These are phyloP conservation scores for Corylus heterophylla DNA, from an alignment of 306 rosid species.

Conservation along the genomic window DNA sequence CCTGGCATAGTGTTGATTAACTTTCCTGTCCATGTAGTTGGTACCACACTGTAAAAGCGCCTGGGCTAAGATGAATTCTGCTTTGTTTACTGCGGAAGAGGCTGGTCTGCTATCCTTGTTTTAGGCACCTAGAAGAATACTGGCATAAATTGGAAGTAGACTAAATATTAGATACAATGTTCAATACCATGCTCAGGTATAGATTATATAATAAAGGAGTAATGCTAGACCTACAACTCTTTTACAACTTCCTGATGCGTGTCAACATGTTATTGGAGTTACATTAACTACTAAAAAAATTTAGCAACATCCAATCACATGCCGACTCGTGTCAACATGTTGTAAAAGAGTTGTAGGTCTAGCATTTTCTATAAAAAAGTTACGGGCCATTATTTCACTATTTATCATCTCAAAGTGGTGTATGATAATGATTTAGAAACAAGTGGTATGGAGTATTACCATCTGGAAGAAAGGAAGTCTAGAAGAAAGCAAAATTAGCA, in stretches of 20 bases:
- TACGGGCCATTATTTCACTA: neutral
- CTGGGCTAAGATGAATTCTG: neutral
- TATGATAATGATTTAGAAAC: neutral
- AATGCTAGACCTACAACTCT: too few relatives aligned
- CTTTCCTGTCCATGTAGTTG: conserved; percentile 3
- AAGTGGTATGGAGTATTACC: neutral
- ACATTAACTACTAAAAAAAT: too few relatives aligned
- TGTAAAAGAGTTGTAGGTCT: too few relatives aligned
- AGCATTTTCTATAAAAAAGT: neutral
- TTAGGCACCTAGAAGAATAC: neutral
- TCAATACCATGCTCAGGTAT: neutral
- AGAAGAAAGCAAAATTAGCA: neutral
- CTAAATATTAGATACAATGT: neutral
- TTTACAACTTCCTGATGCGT: too few relatives aligned
- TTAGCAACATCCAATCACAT: too few relatives aligned
- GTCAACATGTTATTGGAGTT: too few relatives aligned
- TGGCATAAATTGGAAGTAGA: neutral
- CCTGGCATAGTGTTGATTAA: neutral
- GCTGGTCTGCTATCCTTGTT: neutral
- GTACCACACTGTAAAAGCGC: conserved; percentile 8
- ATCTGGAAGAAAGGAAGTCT: neutral
- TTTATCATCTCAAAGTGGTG: neutral
- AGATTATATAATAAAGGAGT: neutral
- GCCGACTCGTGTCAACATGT: too few relatives aligned
- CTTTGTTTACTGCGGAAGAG: neutral